Conservation (phyloP, 108 stramenopile genomes). For the Bacterosira constricta region DNA sequence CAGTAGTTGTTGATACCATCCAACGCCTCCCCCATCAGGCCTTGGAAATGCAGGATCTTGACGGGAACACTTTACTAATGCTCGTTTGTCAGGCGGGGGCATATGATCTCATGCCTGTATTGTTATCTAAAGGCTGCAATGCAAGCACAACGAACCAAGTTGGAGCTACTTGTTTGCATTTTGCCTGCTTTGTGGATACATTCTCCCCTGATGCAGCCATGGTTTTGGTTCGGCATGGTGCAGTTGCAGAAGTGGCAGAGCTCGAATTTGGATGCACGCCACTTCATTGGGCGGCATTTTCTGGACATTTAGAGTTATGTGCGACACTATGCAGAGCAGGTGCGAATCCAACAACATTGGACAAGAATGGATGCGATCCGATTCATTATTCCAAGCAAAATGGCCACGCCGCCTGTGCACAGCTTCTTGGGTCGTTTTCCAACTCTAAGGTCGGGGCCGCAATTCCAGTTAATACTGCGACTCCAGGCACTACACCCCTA, state of each 20-base stretch:
- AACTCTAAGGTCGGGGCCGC: neutral
- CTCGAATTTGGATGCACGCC: constrained; percentile 53
- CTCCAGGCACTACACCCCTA: neutral
- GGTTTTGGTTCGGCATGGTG: constrained; percentile 43
- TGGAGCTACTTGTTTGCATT: constrained; percentile 50
- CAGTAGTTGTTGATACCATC: constrained; percentile 45
- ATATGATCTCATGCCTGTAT: constrained; percentile 32
- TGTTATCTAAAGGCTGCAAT: constrained; percentile 50
- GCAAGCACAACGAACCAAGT: constrained; percentile 48
- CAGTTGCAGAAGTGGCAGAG: constrained; percentile 47
- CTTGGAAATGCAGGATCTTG: constrained; percentile 38
- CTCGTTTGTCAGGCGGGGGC: constrained; percentile 51
- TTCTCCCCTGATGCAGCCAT: constrained; percentile 49
- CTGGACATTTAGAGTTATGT: constrained; percentile 45
- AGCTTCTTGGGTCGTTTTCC: constrained; percentile 24
- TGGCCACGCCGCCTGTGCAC: constrained; percentile 34
- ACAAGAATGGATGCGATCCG: constrained; percentile 52
- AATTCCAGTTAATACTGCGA: neutral
- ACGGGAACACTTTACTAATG: constrained; percentile 46
- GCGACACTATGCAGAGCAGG: constrained; percentile 49
- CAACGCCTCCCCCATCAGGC: constrained; percentile 40
- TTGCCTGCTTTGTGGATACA: constrained; percentile 44
- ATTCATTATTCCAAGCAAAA: constrained; percentile 47
- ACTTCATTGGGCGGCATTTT: constrained; percentile 53
- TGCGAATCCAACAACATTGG: constrained; percentile 41